Evolutionary conservation across 2,329 filamentous ascomycete genomes (phyloP).

Genomic region (Didymella exigua): DNA sequence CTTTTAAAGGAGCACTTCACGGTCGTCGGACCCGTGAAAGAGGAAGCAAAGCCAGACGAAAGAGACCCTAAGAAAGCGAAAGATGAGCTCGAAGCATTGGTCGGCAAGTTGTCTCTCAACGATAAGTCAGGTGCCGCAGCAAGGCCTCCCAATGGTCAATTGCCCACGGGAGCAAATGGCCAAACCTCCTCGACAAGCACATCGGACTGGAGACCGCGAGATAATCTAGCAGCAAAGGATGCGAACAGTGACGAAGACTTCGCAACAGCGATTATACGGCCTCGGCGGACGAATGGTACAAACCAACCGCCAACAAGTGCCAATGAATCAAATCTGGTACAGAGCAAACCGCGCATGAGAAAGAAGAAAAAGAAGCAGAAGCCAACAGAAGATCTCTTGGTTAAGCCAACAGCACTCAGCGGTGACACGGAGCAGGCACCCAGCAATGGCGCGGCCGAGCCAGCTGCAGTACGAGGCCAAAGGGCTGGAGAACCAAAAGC

Average conservation of each 20-base stretch:
- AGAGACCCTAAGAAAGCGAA: constrained; percentile 1
- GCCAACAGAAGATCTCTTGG: constrained; percentile 18
- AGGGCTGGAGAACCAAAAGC: not conserved
- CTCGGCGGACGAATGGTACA: not conserved
- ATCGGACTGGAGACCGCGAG: not conserved
- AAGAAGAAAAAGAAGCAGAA: constrained; percentile 38
- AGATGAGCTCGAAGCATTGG: constrained; percentile 30
- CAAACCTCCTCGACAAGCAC: constrained; percentile 2
- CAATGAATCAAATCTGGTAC: constrained; percentile 36
- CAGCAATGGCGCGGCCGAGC: not conserved
- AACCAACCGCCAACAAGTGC: not conserved
- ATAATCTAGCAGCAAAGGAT: not conserved
- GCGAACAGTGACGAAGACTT: constrained; percentile 3
- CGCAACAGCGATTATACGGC: not conserved
- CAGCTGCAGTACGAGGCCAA: not conserved
- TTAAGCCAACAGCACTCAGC: not conserved
- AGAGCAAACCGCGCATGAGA: constrained; percentile 46
- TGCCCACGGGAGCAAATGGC: not conserved
- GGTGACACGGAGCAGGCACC: not conserved
- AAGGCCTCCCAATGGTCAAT: not conserved
- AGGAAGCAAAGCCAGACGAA: not conserved
- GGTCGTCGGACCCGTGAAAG: constrained; percentile 14
- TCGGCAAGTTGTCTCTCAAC: constrained; percentile 31
- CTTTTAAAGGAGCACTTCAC: constrained; percentile 47
- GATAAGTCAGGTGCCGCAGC: not conserved